Base-by-base conservation (phyloP, 768 basidiomycete species). In the Lactifluus pinguis region DNA sequence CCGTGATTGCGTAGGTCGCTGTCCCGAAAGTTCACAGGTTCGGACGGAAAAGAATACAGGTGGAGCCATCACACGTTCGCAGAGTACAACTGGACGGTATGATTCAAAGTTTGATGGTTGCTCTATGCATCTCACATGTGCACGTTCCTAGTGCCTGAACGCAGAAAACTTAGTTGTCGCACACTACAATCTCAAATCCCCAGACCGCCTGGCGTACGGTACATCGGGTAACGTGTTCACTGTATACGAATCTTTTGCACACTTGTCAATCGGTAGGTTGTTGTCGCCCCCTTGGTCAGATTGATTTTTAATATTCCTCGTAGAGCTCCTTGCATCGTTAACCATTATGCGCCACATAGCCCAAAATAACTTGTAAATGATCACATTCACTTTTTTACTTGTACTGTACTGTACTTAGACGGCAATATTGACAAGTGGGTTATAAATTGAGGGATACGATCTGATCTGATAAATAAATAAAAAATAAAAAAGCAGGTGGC, bases 51-150 rank as follows among this genome's bases (percentile, higher is more conserved):
- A 30, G 86, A 89, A 67, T 89, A 89, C 65, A 77, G 77, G 69
- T 90, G 87, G 87, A 78, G 79, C 32, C 75, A 82, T 71, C 77
- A 77, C 34, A 75, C 74, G 44, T 70, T 78, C 34, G 75, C 76
- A 8, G 83, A 79, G 17, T 86, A 87, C 60, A 86, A 89, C 72
- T 90, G 87, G 87, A 77, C 86, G 69, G 87, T 89, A 70, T 69
- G 87, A 41, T 32, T 53, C 19, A 49, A 47, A 32, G 48, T 60
- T 58, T 55, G 54, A 57, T 67, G 32, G 49, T 29, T n/a, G n/a
- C 51, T 29, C 34, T 38, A 7, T 19, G n/a, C 13, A 13, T 45
- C 53, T 19, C 53, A 49, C 44, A 44, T 57, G 48, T 32, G 49
- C 29, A 17, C 17, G 47, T 58, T 41, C 45, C 42, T 64, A 87